Evolutionary conservation across 2,329 filamentous ascomycete genomes (phyloP).

Genomic region (Alternaria arborescens): DNA sequence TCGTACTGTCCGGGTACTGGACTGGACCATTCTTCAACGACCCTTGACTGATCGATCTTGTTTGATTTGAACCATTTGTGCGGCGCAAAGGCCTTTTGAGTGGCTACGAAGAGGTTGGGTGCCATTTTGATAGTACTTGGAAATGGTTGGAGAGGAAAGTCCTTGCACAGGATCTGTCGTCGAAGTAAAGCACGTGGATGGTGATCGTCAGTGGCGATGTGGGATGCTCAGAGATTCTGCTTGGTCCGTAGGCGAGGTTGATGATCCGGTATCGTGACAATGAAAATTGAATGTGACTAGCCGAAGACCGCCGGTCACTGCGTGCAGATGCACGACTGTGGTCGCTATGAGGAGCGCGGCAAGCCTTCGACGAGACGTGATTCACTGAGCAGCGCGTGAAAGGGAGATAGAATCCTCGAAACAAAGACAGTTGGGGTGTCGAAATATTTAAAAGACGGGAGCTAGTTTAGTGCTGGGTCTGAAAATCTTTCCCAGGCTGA

Average conservation of each 20-base stretch:
- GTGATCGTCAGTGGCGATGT: constrained; percentile 1
- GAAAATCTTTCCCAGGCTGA: constrained; percentile 38
- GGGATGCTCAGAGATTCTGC: constrained; percentile 5
- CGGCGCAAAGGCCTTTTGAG: constrained; percentile 59
- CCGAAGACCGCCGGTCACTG: constrained; percentile 33
- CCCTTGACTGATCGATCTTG: constrained; percentile 51
- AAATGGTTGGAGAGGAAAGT: constrained; percentile 1
- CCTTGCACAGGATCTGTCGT: background rate
- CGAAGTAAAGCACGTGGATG: constrained; percentile 2
- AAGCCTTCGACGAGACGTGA: constrained; percentile 24
- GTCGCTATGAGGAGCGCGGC: constrained; percentile 29
- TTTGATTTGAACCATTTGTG: constrained; percentile 59
- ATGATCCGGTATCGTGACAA: constrained; percentile 17
- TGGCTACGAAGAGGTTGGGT: constrained; percentile 60
- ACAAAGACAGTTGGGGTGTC: constrained; percentile 25
- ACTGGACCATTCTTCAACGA: constrained; percentile 58
- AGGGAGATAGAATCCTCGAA: constrained; percentile 19
- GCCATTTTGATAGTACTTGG: constrained; percentile 51
- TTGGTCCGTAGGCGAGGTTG: constrained; percentile 16
- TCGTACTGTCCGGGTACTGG: constrained; percentile 60
- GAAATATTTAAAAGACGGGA: constrained; percentile 42
- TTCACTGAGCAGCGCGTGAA: constrained; percentile 22
- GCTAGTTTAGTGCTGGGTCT: constrained; percentile 43
- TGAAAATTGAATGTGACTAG: constrained; percentile 25
- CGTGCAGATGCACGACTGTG: constrained; percentile 42